Conservation (phyloP, 805 yeast species). For the Ascoidea tarda region DNA sequence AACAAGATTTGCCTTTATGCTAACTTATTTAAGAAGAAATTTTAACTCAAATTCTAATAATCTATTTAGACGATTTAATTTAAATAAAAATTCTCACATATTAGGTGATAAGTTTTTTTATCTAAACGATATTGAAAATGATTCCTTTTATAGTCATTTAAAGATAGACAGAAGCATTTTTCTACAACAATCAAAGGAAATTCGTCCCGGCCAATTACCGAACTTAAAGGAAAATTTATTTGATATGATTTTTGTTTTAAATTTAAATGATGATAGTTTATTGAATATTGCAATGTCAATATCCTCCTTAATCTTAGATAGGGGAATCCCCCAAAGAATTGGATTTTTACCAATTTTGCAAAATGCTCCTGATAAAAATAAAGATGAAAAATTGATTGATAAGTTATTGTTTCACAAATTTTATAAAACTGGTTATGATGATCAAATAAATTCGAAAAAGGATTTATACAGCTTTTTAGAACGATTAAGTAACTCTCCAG, state of each 20-base stretch:
- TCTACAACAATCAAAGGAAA: constrained; percentile 22
- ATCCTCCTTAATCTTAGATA: constrained; percentile 32
- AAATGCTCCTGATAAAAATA: background rate
- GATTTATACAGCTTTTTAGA: constrained; percentile 12
- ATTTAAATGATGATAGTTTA: constrained; percentile 39
- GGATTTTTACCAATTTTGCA: constrained; percentile 56
- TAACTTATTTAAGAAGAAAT: constrained; percentile 11
- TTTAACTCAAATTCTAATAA: constrained; percentile 2
- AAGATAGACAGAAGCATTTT: constrained; percentile 32
- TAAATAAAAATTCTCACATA: constrained; percentile 15
- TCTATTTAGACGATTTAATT: constrained; percentile 4
- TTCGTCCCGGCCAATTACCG: constrained; percentile 47
- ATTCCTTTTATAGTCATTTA: constrained; percentile 34
- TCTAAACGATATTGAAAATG: constrained; percentile 66
- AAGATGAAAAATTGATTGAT: constrained; percentile 12
- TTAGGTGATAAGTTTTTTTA: constrained; percentile 34
- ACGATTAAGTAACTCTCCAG: background rate
- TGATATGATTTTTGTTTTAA: constrained; percentile 55
- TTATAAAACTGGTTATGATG: constrained; percentile 1
- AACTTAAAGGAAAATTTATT: constrained; percentile 60
- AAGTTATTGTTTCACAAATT: constrained; percentile 7
- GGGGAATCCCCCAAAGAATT: constrained; percentile 61
- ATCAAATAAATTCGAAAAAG: constrained; percentile 7
- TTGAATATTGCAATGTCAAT: constrained; percentile 34
- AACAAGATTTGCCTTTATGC: constrained; percentile 22